Evolutionary conservation across 306 rosid species (phyloP).

Genomic region (Vigna radiata): DNA sequence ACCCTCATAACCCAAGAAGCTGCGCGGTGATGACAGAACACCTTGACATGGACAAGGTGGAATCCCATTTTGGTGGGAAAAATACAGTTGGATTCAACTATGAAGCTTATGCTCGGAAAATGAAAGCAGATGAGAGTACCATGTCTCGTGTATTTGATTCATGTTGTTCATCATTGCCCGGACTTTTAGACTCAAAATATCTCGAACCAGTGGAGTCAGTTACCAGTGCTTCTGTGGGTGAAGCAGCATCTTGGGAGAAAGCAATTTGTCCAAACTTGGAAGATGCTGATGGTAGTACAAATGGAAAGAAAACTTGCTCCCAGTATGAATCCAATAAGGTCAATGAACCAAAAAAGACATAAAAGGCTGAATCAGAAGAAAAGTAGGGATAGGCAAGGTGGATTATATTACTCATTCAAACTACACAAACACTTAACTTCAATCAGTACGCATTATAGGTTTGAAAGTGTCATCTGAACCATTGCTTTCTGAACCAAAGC

Average conservation of each 20-base stretch:
- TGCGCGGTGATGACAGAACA: slow-evolving; percentile 67
- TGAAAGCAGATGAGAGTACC: slow-evolving; percentile 69
- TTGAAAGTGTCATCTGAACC: slow-evolving; percentile 25
- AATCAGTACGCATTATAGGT: slow-evolving; percentile 23
- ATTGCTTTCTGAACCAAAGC: slow-evolving; percentile 10
- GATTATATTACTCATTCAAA: slow-evolving; percentile 36
- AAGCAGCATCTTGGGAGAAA: slow-evolving; percentile 40
- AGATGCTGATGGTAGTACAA: slow-evolving; percentile 34
- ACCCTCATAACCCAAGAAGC: slow-evolving; percentile 67
- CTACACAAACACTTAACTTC: slow-evolving; percentile 16
- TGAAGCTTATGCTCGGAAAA: slow-evolving; percentile 59
- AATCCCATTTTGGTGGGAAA: slow-evolving; percentile 73
- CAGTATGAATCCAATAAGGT: slow-evolving; percentile 36
- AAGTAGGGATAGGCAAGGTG: slow-evolving; percentile 26
- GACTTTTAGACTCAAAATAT: not conserved
- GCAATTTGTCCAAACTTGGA: slow-evolving; percentile 41
- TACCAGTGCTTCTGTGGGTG: slow-evolving; percentile 50
- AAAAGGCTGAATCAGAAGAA: slow-evolving; percentile 24
- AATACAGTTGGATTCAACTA: slow-evolving; percentile 50
- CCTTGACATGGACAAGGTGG: slow-evolving; percentile 66
- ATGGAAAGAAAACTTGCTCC: slow-evolving; percentile 6
- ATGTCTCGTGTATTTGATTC: slow-evolving; percentile 46
- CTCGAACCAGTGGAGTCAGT: slow-evolving; percentile 45
- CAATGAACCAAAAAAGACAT: slow-evolving; percentile 27
- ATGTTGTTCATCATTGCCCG: slow-evolving; percentile 51